Conservation (phyloP, 2,329 filamentous ascomycete species). For the Paecilomyces variotii region DNA sequence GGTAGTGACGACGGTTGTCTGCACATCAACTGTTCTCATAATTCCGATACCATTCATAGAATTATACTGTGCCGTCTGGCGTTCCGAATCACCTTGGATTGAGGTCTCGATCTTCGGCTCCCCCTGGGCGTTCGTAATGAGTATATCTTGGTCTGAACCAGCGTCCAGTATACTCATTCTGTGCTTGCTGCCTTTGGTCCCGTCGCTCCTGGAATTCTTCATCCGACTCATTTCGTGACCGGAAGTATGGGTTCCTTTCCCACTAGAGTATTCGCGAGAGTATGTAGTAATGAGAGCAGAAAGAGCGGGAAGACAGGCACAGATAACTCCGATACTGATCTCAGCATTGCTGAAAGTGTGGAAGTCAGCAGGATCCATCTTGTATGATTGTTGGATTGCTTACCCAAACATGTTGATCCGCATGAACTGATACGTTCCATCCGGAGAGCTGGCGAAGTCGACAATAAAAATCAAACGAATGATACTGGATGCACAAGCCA, state of each 20-base stretch:
- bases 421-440: conserved; percentile 20
- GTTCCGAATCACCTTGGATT: conserved; percentile 11
- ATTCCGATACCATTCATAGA: conserved; percentile 15
- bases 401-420: conserved; percentile 24
- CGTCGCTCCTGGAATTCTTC: conserved; percentile 7
- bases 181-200: conserved; percentile 5
- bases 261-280: conserved; percentile 21
- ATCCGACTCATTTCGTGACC: conserved; percentile 14
- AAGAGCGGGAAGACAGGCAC: conserved; percentile 32
- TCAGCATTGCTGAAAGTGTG: conserved; percentile 26
- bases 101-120: conserved; percentile 20
- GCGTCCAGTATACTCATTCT: conserved; percentile 10
- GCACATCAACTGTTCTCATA: conserved; percentile 21
- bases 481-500: conserved; percentile 21
- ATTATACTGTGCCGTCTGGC: neutral
- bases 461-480: conserved; percentile 19
- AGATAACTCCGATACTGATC: conserved; percentile 33
- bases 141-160: conserved; percentile 18
- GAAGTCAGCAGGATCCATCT: neutral
- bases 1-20: conserved; percentile 11
- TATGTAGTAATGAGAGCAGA: conserved; percentile 26
- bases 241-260: conserved; percentile 12
- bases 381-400: conserved; percentile 15
- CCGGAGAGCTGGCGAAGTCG: conserved; percentile 13
- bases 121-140: conserved; percentile 18